Base-by-base conservation (phyloP, 768 basidiomycete genomes). In the Trametes coccinea region DNA sequence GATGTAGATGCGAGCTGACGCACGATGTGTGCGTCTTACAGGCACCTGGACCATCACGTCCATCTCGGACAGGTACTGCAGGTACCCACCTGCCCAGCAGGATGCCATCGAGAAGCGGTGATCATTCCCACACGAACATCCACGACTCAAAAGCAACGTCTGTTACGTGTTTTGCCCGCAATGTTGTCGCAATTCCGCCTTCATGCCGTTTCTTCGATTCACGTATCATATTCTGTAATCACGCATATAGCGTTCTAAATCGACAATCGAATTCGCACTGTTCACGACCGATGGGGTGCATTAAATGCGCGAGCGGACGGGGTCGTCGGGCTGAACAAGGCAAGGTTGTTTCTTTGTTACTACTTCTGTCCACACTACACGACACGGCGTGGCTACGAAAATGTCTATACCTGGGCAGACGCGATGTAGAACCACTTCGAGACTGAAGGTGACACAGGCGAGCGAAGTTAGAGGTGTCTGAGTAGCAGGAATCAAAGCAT, bases 341-440 rank as follows among this genome's bases (percentile, higher is more conserved):
- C 43, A 41, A 40, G 37, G 48, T 33, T 33, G 30, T 30, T 33
- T 57, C 56, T 60, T 66, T 55, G 64, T 62, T 60, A 62, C 60
- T 62, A 14, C 60, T 67, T 44, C 55, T 49, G 52, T 40, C 11
- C 34, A 17, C n/a, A 31, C 60, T 56, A 65, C 33, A 62, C 60
- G 59, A 65, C 53, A 30, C 52, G 14, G 57, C 33, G 48, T 50
- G 54, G 55, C 60, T 45, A 61, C 61, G 43, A 31, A 53, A 61
- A 47, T 13, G 14, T 59, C 59, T 71, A 93, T 62, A 93, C 89
- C 65, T 89, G 88, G 34, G 90, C 90, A 37, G 92, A 93, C 22
- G 93, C 92, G 70, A 95, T 95, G 77, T 93, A 92, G 86, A 94
- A 94, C 92, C 92, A 93, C 73, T 93, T 93, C 66, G 87, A 92